Conservation (phyloP, 805 yeast species). For the Spathaspora sp. region DNA sequence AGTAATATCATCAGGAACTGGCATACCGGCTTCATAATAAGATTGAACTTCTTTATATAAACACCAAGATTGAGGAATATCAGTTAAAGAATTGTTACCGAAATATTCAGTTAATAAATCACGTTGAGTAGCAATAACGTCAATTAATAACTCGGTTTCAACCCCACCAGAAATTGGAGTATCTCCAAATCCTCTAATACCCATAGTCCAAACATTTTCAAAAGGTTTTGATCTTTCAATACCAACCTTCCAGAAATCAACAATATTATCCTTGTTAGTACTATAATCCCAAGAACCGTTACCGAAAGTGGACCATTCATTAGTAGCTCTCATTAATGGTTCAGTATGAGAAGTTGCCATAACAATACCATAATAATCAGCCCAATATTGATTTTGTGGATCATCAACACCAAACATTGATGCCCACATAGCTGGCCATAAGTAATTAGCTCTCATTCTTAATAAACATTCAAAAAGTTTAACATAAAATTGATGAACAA, state of each 20-base stretch:
- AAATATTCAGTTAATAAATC: constrained; percentile 11
- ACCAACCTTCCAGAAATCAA: constrained; percentile 14
- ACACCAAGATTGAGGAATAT: constrained; percentile 18
- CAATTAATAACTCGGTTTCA: constrained; percentile 12
- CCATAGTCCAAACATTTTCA: constrained; percentile 15
- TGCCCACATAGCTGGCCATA: constrained; percentile 18
- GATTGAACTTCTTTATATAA: constrained; percentile 16
- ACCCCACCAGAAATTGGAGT: constrained; percentile 14
- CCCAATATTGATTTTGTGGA: constrained; percentile 13
- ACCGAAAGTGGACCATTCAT: constrained; percentile 13
- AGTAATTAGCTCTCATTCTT: constrained; percentile 12
- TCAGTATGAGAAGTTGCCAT: constrained; percentile 18
- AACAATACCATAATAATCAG: constrained; percentile 16
- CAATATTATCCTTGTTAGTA: constrained; percentile 13
- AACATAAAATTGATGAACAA: constrained; percentile 14
- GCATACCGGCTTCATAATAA: constrained; percentile 14
- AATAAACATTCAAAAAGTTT: constrained; percentile 11
- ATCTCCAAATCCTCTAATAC: constrained; percentile 17
- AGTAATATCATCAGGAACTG: constrained; percentile 17
- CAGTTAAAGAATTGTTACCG: constrained; percentile 8
- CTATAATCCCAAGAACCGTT: constrained; percentile 15
- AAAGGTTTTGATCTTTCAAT: constrained; percentile 12
- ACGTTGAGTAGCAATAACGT: constrained; percentile 12
- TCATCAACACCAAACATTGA: constrained; percentile 15
- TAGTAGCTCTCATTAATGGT: constrained; percentile 14